Conservation (phyloP, 371 early-diverging fungal species). For the Lichtheimia corymbifera region DNA sequence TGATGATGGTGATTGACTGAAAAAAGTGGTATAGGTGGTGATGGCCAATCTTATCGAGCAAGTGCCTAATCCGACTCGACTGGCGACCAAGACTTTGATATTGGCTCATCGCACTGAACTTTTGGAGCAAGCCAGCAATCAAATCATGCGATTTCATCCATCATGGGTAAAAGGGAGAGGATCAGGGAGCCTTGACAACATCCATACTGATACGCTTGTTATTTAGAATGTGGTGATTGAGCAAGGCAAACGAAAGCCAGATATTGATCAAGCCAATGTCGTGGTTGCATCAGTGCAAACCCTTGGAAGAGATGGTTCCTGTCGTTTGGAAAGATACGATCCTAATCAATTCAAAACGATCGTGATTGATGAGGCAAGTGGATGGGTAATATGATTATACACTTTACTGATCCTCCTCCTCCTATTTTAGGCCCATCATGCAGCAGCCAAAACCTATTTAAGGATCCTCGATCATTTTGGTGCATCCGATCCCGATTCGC, state of each 20-base stretch:
- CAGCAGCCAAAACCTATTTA: slow-evolving; percentile 74
- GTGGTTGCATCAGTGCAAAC: slow-evolving; percentile 81
- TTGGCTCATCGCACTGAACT: slow-evolving; percentile 90
- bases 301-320: slow-evolving; percentile 54
- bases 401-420: neutral
- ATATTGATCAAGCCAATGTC: slow-evolving; percentile 64
- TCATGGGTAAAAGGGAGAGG: slow-evolving; percentile 45
- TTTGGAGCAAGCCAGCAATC: slow-evolving; percentile 74
- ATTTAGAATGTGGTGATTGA: slow-evolving; percentile 65
- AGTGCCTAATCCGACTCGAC: slow-evolving; percentile 62
- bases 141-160: slow-evolving; percentile 61
- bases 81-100: slow-evolving; percentile 76
- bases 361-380: slow-evolving; percentile 79
- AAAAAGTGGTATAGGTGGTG: slow-evolving; percentile 54
- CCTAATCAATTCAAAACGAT: slow-evolving; percentile 82
- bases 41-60: slow-evolving; percentile 79
- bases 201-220: neutral
- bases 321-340: slow-evolving; percentile 66
- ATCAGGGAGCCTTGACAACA: neutral
- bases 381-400: neutral
- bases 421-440: slow-evolving; percentile 80
- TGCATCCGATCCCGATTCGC: slow-evolving; percentile 36
- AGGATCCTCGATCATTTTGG: slow-evolving; percentile 77
- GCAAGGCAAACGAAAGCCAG: slow-evolving; percentile 59
- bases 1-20: neutral